Percentiles rank a stretch among this genome's conserved stretches.
Conservation (phyloP, 2,329 filamentous ascomycete species). For the Rachicladosporium sp. region DNA sequence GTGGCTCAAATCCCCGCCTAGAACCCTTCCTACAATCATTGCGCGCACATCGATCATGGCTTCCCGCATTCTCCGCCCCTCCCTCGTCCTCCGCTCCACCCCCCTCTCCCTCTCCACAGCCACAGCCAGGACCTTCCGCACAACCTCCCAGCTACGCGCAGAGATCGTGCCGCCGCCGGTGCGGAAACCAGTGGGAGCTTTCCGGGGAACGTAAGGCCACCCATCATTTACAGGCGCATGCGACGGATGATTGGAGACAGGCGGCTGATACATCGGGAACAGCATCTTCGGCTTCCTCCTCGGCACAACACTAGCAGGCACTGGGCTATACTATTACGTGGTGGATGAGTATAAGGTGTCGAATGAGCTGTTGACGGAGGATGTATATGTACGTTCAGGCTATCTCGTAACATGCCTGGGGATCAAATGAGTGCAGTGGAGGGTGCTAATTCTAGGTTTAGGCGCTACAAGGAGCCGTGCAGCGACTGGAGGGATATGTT, state of each 20-base stretch:
- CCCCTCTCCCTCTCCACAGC: conserved; percentile 9
- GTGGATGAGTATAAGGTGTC: conserved; percentile 86
- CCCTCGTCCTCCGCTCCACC: conserved; percentile 26
- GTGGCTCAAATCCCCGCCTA: too few species aligned
- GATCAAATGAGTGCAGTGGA: too few species aligned
- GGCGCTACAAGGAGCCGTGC: conserved; percentile 79
- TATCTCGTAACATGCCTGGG: too few species aligned
- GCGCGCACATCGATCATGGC: conserved; percentile 28
- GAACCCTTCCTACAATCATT: too few species aligned
- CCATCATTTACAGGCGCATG: conserved; percentile 8
- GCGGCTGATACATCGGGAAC: too few species aligned
- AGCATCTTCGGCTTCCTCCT: conserved; percentile 88
- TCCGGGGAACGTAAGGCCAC: conserved; percentile 53
- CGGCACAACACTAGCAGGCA: conserved; percentile 66
- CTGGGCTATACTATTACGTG: conserved; percentile 81
- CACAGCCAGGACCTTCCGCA: conserved; percentile 6
- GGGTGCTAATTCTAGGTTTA: conserved; percentile 27
- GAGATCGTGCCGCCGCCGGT: conserved; percentile 29
- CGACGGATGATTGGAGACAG: too few species aligned
- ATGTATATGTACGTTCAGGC: conserved; percentile 94
- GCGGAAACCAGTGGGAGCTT: conserved; percentile 58
- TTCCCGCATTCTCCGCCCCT: conserved; percentile 22
- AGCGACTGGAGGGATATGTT: conserved; percentile 75
- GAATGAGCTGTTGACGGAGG: conserved; percentile 86
- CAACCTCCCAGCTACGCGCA: conserved; percentile 2